Evolutionary conservation across 1,284 basidiomycete species (phyloP).

Genomic region (Boletellus sp.): DNA sequence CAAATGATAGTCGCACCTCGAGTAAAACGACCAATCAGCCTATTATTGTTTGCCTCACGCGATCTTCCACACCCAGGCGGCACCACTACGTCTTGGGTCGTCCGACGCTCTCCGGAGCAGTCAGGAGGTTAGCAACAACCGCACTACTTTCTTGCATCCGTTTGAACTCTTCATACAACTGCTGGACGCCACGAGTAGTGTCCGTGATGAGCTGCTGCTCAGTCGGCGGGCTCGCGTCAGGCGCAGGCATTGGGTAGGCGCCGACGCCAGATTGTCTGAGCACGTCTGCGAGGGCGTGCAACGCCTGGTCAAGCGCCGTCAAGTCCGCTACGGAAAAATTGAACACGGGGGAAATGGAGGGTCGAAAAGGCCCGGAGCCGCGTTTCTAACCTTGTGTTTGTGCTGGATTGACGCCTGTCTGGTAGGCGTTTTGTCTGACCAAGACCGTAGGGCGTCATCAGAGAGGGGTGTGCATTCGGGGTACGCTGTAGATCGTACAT

Average conservation of each 20-base stretch:
- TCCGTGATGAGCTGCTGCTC: conserved; percentile 38
- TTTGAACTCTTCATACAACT: conserved; percentile 39
- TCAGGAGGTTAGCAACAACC: conserved; percentile 37
- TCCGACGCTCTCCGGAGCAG: conserved; percentile 11
- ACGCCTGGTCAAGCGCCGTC: conserved; percentile 33
- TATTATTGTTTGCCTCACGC: background rate
- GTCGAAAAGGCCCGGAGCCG: too few relatives aligned
- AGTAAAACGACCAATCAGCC: background rate
- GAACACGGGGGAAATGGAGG: too few relatives aligned
- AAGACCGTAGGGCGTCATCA: background rate
- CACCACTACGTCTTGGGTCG: conserved; percentile 16
- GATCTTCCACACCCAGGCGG: background rate
- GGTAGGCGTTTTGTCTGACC: conserved; percentile 44
- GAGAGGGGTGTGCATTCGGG: background rate
- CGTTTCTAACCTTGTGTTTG: conserved; percentile 40
- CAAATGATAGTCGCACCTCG: too few relatives aligned
- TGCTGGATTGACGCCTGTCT: conserved; percentile 34
- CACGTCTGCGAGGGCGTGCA: conserved; percentile 36
- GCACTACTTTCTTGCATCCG: conserved; percentile 43
- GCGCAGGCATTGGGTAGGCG: conserved; percentile 37
- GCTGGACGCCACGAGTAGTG: conserved; percentile 36
- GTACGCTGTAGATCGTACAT: conserved; percentile 34
- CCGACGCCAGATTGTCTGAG: conserved; percentile 44
- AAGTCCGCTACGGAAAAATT: conserved; percentile 35
- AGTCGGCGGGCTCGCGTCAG: conserved; percentile 14